Evolutionary conservation across 192 early-diverging fungal species (phyloP), one percentile per base, ranked within the genome.

Genomic region (Rhizoclosmatium sp.): DNA sequence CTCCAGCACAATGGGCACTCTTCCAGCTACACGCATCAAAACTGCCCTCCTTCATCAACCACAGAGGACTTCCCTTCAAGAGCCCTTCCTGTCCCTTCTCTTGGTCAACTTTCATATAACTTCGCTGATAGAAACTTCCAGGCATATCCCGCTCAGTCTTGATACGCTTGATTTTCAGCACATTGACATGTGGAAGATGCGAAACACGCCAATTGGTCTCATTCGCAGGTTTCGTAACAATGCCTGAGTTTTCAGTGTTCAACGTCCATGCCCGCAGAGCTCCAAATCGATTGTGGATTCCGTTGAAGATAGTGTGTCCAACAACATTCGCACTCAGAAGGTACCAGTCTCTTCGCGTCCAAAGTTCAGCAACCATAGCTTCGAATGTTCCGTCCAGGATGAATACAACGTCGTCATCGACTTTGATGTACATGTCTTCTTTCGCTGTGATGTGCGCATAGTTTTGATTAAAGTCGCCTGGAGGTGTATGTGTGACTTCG

Each of bases 321-420:
- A 58, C 56, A 58, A 58, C 56, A 58, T 58, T 58, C 21, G 56
- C 56, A 58, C 14, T 16, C 56, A 58, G 12, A 16, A 58, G 12
- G 21, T 16, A n/a, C 56, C 56, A 58, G 14, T 12, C 14, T 16
- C 14, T 58, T 12, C 21, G 56, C 21, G 21, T 58, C 31, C 31
- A 31, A 12, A 58, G 21, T 58, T 58, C 56, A n/a, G 12, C 12
- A 58, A 58, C 56, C 56, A 58, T 58, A 16, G 56, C 12, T 58
- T 58, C 56, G 21, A 58, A 58, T 58, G 56, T 58, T 58, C 56
- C 56, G 56, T 58, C 56, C 56, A 16, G 14, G 21, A 58, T 58
- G 21, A 58, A 58, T n/a, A 58, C 56, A 58, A 58, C 56, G 21
- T 58, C 56, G 56, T 58, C 56, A 58, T 58, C 56, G 14, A 58